A percentile compares a stretch with the other conserved stretches of the same genome.
Evolutionary conservation across 164 flowering plant species (phyloP).

Genomic region (Litsea cubeba): DNA sequence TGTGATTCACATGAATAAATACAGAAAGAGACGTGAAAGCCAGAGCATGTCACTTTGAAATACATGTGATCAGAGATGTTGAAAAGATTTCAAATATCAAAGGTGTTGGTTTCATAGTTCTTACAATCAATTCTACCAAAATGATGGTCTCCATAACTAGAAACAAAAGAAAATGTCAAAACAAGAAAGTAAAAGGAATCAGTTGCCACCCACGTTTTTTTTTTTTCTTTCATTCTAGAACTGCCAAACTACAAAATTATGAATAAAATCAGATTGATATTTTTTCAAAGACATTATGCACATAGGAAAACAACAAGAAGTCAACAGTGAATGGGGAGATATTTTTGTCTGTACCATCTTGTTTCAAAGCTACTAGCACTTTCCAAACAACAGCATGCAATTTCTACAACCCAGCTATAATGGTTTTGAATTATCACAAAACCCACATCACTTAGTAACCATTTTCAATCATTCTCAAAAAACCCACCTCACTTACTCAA

Average conservation of each 20-base stretch:
- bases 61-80: not conserved
- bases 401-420: not conserved
- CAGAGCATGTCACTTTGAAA: not conserved
- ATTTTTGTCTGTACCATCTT: not conserved
- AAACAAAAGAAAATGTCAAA: conserved; percentile 1
- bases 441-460: not conserved
- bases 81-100: not conserved
- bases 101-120: not conserved
- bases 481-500: not conserved
- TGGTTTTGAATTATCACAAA: not conserved
- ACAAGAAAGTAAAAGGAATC: not conserved
- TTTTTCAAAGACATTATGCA: too few relatives aligned
- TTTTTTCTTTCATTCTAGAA: not conserved
- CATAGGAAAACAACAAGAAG: not conserved
- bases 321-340: not conserved
- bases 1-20: not conserved
- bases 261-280: not conserved
- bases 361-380: not conserved
- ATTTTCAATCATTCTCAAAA: not conserved
- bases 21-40: not conserved
- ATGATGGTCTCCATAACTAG: not conserved
- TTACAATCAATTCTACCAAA: not conserved
- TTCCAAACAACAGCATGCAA: not conserved
- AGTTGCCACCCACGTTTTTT: not conserved
- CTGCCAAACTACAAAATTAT: not conserved